Evolutionary conservation across 78 protist species (phyloP), one percentile per base, ranked within the genome.

Genomic region (Dictyostelium intermedium): DNA sequence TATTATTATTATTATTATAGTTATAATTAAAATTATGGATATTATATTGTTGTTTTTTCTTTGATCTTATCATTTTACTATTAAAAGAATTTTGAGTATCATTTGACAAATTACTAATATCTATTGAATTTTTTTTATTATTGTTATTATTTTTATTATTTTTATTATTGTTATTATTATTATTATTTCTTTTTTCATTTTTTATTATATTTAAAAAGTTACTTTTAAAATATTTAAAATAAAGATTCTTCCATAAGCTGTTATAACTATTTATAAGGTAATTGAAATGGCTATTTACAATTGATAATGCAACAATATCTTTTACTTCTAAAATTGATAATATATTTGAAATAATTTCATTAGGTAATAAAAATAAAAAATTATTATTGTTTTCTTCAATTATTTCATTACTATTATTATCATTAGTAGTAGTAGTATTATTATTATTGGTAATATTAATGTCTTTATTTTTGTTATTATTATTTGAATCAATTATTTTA

Each of bases 301-400:
- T n/a, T 14, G n/a, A 43, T 35, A 60, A 43, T 0, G 56, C 20
- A 14, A 83, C 45, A 16, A 82, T 61, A 82, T 82, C 87, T 35
- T 61, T 50, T 5, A 60, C 25, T 20, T 60, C 27, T 82, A 82
- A 82, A n/a, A 18, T 20, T 25, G 25, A n/a, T 34, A 82, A 14
- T 27, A 82, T 82, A 66, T 39, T 41, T 23, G 32, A 69, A 25
- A 83, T 34, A 35, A 82, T 34, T 82, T 82, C 87, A 82, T 37
- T 82, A 32, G 87, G 63, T 27, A 83, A 66, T 35, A 72, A 34
- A 34, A 27, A 83, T 41, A 23, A 32, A 37, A 66, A 39, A 45
- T 47, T 72, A 34, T 27, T 66, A 25, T 34, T 72, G 34, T 13
- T 72, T 34, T 72, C 34, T 6, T 27, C 8, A 13, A 10, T 72